These are phyloP conservation scores for Talaromyces albobiverticillius DNA, from an alignment of 2,329 filamentous ascomycete genomes.

Conservation along the genomic window DNA sequence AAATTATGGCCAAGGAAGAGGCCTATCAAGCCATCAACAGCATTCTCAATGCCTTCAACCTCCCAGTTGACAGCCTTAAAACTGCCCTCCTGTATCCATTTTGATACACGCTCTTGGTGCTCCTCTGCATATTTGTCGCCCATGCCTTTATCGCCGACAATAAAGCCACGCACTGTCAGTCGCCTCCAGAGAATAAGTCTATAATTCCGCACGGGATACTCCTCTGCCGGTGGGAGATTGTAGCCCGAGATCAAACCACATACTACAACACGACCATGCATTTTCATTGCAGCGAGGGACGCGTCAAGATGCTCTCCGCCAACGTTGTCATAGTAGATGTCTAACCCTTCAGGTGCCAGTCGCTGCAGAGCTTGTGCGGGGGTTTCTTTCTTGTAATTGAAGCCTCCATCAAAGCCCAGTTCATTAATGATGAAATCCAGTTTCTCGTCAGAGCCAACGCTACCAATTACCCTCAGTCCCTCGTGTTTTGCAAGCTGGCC, in stretches of 20 bases:
- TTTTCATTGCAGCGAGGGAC: conserved; percentile 62
- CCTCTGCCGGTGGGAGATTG: conserved; percentile 56
- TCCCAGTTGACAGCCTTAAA: conserved; percentile 68
- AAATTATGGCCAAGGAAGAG: conserved; percentile 78
- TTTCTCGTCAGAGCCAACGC: conserved; percentile 77
- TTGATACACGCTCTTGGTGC: conserved; percentile 71
- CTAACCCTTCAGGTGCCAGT: conserved; percentile 72
- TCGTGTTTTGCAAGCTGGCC: conserved; percentile 81
- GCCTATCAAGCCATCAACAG: conserved; percentile 68
- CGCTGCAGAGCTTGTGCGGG: conserved; percentile 65
- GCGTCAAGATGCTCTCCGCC: conserved; percentile 72
- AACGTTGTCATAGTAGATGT: conserved; percentile 82
- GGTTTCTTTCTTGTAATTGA: conserved; percentile 86
- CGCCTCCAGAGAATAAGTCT: conserved; percentile 65
- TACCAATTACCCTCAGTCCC: conserved; percentile 75
- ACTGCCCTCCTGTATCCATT: conserved; percentile 73
- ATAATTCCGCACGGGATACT: conserved; percentile 66
- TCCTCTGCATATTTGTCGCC: conserved; percentile 65
- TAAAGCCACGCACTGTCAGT: conserved; percentile 69
- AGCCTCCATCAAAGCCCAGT: conserved; percentile 69
- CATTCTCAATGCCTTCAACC: conserved; percentile 75
- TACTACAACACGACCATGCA: conserved; percentile 62
- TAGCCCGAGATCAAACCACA: conserved; percentile 75
- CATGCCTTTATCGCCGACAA: conserved; percentile 65
- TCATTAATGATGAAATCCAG: conserved; percentile 69